phyloP scores from a whole-genome alignment of 176 grass and related monocot genomes.

The Phoenix roebelenii region DNA sequence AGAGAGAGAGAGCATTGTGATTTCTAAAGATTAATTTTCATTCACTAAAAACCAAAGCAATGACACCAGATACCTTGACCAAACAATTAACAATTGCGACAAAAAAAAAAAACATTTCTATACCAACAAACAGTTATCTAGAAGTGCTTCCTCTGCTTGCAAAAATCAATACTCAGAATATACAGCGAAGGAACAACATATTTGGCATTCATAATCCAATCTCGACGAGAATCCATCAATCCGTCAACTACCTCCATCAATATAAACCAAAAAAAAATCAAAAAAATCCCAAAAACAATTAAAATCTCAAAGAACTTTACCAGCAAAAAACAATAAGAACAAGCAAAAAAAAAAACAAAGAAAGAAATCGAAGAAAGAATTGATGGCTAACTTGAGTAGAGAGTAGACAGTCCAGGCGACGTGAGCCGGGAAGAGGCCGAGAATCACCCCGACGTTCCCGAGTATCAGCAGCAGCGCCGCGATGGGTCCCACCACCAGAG shows the following conservation, averaged over 20 bases:
- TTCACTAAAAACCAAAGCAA: no score
- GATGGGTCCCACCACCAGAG: slow-evolving; percentile 68
- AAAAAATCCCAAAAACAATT: background rate
- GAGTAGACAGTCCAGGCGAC: slow-evolving; percentile 86
- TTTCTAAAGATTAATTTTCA: no score
- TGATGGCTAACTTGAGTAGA: slow-evolving; percentile 46
- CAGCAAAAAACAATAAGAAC: no score
- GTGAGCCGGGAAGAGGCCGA: slow-evolving; percentile 71
- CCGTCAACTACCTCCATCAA: no score
- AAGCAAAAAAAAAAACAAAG: background rate
- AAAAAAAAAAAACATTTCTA: no score
- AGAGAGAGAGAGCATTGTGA: no score
- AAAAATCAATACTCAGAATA: no score
- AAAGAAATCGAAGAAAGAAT: background rate
- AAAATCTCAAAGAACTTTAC: background rate
- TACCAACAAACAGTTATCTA: no score
- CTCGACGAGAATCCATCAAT: background rate
- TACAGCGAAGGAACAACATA: no score
- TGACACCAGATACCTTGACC: no score
- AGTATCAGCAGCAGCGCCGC: slow-evolving; percentile 61
- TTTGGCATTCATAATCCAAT: slow-evolving; percentile 1
- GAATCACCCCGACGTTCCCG: slow-evolving; percentile 73
- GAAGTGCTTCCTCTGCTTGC: no score
- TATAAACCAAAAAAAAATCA: background rate
- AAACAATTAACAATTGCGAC: no score